Percentiles rank a stretch among this genome's conserved stretches.
These are phyloP conservation scores for Euphorbia schlechtendalii DNA, from an alignment of 441 rosid species.

Conservation along the genomic window DNA sequence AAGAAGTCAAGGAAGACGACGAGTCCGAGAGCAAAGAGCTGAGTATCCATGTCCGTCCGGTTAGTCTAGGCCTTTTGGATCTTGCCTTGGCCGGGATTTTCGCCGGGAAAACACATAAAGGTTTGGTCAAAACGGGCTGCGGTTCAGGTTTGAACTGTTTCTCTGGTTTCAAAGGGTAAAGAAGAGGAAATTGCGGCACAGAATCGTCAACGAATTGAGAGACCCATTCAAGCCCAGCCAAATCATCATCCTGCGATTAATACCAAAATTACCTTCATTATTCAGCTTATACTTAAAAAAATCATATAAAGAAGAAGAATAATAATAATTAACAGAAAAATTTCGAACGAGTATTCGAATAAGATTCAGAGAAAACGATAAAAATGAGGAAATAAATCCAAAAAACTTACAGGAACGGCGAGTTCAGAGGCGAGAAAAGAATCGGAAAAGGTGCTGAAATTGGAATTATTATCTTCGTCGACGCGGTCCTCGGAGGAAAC, in stretches of 20 bases:
- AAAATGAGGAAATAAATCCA: too few species aligned
- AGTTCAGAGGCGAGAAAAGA: slow-evolving; percentile 42
- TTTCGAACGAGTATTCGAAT: too few species aligned
- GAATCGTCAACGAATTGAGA: slow-evolving; percentile 86
- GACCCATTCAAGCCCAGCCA: slow-evolving; percentile 77
- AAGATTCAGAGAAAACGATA: too few species aligned
- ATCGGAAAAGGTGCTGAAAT: slow-evolving; percentile 25
- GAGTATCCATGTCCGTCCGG: slow-evolving; percentile 47
- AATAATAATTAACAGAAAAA: too few species aligned
- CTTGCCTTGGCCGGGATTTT: slow-evolving; percentile 70
- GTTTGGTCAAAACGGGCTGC: slow-evolving; percentile 12
- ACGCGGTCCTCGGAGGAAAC: slow-evolving; percentile 28
- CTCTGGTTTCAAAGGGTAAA: slow-evolving; percentile 30
- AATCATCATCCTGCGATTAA: slow-evolving; percentile 64
- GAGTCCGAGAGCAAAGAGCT: slow-evolving; percentile 35
- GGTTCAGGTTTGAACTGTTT: slow-evolving; percentile 20
- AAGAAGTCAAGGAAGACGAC: slow-evolving; percentile 24
- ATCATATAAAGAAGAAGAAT: too few species aligned
- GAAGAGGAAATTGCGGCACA: slow-evolving; percentile 40
- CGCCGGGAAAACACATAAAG: slow-evolving; percentile 30
- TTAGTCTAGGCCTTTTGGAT: slow-evolving; percentile 61
- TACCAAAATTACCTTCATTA: background rate
- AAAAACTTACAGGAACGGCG: slow-evolving; percentile 49
- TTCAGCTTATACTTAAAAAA: background rate
- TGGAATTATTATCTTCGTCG: slow-evolving; percentile 35